Evolutionary conservation across 1,139 yeast genomes (phyloP).

Genomic region (Candida albicans): DNA sequence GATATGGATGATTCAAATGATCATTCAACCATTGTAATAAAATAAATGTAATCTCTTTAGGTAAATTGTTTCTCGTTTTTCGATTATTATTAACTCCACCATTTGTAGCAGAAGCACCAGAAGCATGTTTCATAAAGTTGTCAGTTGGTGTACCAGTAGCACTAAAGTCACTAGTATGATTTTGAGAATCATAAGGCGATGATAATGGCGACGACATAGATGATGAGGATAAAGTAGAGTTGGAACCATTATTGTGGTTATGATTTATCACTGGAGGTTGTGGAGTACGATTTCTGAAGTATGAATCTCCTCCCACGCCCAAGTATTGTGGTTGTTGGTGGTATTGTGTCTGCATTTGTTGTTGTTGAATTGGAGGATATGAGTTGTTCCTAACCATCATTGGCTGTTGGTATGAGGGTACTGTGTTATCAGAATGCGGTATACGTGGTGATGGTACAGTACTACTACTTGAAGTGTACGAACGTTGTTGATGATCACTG

Average conservation of each 20-base stretch:
- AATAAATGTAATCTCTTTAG: conserved; percentile 83
- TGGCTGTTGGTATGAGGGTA: background rate
- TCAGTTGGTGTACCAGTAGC: too few species aligned
- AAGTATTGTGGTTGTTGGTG: too few species aligned
- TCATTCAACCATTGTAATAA: conserved; percentile 81
- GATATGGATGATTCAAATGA: conserved; percentile 90
- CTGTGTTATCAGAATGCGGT: conserved; percentile 1
- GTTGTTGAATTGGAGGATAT: background rate
- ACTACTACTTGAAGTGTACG: background rate
- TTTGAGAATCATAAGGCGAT: background rate
- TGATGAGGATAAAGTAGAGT: conserved; percentile 3
- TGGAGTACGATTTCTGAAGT: background rate
- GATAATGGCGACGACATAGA: conserved; percentile 5
- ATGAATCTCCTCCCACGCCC: too few species aligned
- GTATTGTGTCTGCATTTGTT: too few species aligned
- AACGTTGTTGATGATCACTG: background rate
- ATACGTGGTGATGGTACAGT: conserved; percentile 1
- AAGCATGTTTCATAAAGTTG: too few species aligned
- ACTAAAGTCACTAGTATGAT: too few species aligned
- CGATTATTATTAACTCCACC: conserved; percentile 16
- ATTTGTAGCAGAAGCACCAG: background rate
- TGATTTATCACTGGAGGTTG: conserved; percentile 1
- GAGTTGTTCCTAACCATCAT: conserved; percentile 2
- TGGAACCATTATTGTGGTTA: conserved; percentile 7
- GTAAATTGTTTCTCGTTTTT: conserved; percentile 75